Evolutionary conservation across 257 asterid genomes (phyloP).

Genomic region (Buddleja alternifolia): DNA sequence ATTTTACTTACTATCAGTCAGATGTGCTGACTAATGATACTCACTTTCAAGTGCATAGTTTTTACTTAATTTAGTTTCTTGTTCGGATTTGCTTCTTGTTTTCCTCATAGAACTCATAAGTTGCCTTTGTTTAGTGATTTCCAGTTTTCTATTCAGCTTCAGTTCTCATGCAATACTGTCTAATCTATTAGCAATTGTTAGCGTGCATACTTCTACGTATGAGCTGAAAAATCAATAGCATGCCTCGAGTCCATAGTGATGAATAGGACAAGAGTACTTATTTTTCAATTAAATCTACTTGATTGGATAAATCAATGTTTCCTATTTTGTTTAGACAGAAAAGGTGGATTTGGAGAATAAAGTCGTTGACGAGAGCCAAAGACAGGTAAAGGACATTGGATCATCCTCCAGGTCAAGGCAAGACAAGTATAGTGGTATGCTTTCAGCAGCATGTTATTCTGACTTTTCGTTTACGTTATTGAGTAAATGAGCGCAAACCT

Average conservation of each 20-base stretch:
- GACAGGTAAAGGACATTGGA: slow-evolving; percentile 65
- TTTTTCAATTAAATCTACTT: slow-evolving; percentile 4
- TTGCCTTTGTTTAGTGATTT: neutral
- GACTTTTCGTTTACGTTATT: slow-evolving; percentile 15
- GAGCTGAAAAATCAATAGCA: neutral
- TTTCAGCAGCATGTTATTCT: neutral
- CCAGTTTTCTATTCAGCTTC: neutral
- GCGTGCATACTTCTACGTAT: neutral
- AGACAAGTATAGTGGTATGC: slow-evolving; percentile 87
- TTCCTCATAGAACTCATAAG: neutral
- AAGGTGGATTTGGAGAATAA: slow-evolving; percentile 97
- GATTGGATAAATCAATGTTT: slow-evolving; percentile 25
- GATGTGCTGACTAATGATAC: neutral
- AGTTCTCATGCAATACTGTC: neutral
- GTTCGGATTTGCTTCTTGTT: neutral
- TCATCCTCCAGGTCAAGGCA: slow-evolving; percentile 69
- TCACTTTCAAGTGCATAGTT: neutral
- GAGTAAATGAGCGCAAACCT: neutral
- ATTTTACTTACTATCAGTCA: too few species aligned
- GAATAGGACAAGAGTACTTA: slow-evolving; percentile 5
- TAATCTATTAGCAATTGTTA: neutral
- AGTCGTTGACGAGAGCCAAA: slow-evolving; percentile 96
- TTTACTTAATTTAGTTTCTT: neutral
- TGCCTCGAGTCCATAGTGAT: slow-evolving; percentile 5
- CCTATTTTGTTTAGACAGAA: slow-evolving; percentile 72